A percentile compares a stretch with the other conserved stretches of the same genome.
Evolutionary conservation across 2,329 filamentous ascomycete species (phyloP).

Genomic region (Pseudogymnoascus sp.): DNA sequence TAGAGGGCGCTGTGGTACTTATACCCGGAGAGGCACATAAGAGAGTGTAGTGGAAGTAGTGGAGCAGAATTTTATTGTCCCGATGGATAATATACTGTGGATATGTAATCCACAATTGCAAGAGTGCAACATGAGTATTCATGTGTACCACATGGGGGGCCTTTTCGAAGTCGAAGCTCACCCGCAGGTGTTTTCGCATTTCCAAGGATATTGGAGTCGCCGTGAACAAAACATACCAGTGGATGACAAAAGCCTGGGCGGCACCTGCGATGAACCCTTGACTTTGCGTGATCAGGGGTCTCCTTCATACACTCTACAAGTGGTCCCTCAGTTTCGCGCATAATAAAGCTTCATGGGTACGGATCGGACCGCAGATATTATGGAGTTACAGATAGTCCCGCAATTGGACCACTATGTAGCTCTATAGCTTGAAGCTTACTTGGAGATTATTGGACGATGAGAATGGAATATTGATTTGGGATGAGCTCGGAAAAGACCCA

Average conservation of each 20-base stretch:
- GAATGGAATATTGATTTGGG: neutral
- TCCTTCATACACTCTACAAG: neutral
- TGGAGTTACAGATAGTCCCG: neutral
- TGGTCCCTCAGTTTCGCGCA: neutral
- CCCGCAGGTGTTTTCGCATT: neutral
- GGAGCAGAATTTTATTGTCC: neutral
- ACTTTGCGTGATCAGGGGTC: neutral
- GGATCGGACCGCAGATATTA: neutral
- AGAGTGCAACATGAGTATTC: neutral
- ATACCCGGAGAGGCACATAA: neutral
- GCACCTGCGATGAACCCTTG: neutral
- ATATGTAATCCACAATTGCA: neutral
- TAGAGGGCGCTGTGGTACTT: no score
- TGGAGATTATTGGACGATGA: neutral
- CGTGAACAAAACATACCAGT: neutral
- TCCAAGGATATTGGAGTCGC: neutral
- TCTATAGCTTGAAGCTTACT: neutral
- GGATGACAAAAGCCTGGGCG: neutral
- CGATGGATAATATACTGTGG: neutral
- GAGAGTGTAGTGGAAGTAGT: neutral
- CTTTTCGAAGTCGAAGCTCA: neutral
- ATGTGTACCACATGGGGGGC: neutral
- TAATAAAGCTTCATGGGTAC: neutral
- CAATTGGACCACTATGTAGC: neutral
- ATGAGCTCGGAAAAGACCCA: neutral